Conservation (phyloP, 1,284 basidiomycete species). For the Marasmius tenuissimus region DNA sequence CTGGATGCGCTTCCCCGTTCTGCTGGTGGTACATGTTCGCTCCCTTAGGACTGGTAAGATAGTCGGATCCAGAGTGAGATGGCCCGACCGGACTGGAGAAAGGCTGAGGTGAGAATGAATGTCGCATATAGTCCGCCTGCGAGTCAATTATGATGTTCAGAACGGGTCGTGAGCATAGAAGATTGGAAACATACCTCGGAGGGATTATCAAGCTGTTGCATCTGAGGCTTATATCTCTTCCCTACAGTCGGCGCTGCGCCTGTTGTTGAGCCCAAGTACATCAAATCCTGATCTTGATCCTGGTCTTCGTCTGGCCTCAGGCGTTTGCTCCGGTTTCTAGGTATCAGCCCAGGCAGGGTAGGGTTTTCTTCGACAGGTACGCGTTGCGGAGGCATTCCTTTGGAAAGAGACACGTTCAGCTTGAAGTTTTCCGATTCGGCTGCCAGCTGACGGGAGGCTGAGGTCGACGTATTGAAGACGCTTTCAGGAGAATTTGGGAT, state of each 20-base stretch:
- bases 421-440: conserved; percentile 1
- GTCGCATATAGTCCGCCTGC: background rate
- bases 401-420: conserved; percentile 2
- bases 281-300: background rate
- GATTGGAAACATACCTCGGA: background rate
- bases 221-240: conserved; percentile 11
- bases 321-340: conserved; percentile 12
- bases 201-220: conserved; percentile 1
- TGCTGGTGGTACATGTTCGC: background rate
- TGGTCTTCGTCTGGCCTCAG: conserved; percentile 4
- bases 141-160: background rate
- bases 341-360: conserved; percentile 4
- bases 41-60: background rate
- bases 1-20: too few relatives aligned
- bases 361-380: conserved; percentile 2
- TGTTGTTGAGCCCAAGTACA: background rate
- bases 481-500: background rate
- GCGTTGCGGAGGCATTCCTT: conserved; percentile 9
- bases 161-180: background rate
- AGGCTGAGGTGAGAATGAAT: conserved; percentile 8
- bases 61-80: conserved; percentile 2
- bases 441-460: background rate
- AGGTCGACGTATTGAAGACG: conserved; percentile 9
- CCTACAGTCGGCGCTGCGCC: background rate
- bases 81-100: conserved; percentile 13